Evolutionary conservation across 768 basidiomycete species (phyloP).

Genomic region (Pluteus cervinus): DNA sequence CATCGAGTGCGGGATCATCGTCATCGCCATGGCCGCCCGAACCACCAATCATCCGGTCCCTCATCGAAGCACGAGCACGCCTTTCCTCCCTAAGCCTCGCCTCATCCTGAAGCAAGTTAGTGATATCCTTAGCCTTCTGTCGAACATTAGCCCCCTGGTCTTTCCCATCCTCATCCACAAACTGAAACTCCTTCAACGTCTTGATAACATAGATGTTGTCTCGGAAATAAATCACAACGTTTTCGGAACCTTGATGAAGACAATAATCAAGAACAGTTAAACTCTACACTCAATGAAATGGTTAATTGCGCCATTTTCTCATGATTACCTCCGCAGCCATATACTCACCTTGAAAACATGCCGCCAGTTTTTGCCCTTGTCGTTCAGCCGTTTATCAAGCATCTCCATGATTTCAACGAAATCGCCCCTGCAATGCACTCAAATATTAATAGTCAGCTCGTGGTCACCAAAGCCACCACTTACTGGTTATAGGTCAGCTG

Average conservation of each 20-base stretch:
- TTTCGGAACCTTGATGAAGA: constrained; percentile 94
- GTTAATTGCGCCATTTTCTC: not conserved
- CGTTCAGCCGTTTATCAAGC: constrained; percentile 96
- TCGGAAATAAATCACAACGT: constrained; percentile 96
- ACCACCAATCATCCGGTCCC: constrained; percentile 86
- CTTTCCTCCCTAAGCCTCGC: constrained; percentile 81
- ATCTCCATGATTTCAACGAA: constrained; percentile 99
- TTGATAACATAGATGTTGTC: constrained; percentile 98
- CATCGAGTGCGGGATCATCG: constrained; percentile 24
- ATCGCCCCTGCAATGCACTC: constrained; percentile 52
- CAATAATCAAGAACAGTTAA: constrained; percentile 94
- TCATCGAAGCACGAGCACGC: constrained; percentile 80
- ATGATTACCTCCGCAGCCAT: constrained; percentile 3
- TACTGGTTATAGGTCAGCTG: constrained; percentile 97
- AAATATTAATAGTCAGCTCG: not conserved
- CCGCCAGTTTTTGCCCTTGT: constrained; percentile 99
- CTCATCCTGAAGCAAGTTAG: constrained; percentile 86
- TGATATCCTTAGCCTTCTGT: constrained; percentile 98
- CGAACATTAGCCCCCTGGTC: constrained; percentile 98
- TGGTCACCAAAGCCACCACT: constrained; percentile 22
- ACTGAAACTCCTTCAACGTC: constrained; percentile 98
- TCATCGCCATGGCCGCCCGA: constrained; percentile 32
- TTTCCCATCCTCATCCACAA: constrained; percentile 89
- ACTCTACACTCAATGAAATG: constrained; percentile 38
- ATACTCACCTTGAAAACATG: constrained; percentile 89